Base-by-base conservation (phyloP, 805 yeast species). In the Yamadazyma insecticola region DNA sequence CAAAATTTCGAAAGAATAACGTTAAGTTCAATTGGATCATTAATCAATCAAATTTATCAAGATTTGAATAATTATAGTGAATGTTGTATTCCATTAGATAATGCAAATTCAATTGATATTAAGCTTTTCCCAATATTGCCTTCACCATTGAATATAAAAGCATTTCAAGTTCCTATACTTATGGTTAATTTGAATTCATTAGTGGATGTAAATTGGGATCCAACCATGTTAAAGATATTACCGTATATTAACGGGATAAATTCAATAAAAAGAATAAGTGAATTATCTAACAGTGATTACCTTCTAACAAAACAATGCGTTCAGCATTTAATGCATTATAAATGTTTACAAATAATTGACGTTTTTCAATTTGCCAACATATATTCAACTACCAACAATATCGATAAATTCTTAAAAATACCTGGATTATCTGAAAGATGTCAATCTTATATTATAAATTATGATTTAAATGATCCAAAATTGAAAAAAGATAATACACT, bases 51-150 rank as follows among this genome's bases (percentile, higher is more conserved):
- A 53, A 72, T 92, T n/a, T 89, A 71, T 50, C 96, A 89, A 55
- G 99, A 92, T 54, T 66, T 92, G 43, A 94, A 92, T 58, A 87
- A 85, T 51, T 94, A 89, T 58, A 86, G 96, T 0, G 99, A 92
- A 55, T 92, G 99, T 57, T 74, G 88, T 53, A 90, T 92, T 18
- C 96, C 97, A 0, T 76, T 92, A 20, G 96, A 90, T 49, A 79
- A 78, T 15, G 81, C 95, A 18, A 92, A 85, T 51, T 80, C 92
- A 2, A 82, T 92, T 16, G 96, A 92, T 56, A 87, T 94, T 49
- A 92, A 94, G 51, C 62, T 92, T n/a, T 85, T 92, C 47, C 97
- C 97, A 0, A 65, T 85, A n/a, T 63, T 82, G 21, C 84, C 89
- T 2, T 96, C 90, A 1, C 77, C 88, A 3, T 81, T 89, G 0